Evolutionary conservation across 257 asterid species (phyloP), one percentile per base, ranked within the genome.

Genomic region (Echium plantagineum): DNA sequence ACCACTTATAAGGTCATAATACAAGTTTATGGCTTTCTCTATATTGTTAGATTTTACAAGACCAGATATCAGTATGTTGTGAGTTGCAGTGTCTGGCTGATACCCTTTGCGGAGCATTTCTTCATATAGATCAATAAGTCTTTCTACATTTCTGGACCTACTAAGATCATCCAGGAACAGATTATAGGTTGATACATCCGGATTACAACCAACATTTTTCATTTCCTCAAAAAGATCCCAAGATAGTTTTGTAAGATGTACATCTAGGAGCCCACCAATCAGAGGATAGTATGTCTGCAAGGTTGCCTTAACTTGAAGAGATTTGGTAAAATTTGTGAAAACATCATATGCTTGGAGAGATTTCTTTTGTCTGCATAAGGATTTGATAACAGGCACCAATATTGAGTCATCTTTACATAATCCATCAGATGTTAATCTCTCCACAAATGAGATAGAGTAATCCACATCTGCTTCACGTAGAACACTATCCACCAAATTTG

Each of bases 91-190:
- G 65, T 75, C 71, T 7, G 98, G 96, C 60, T 65, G 48, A 63
- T 84, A 81, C 56, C 86, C 87, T 69, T 84, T 81, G 60, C 71
- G 82, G 60, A 73, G 70, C 98, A 90, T 90, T 73, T 90, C 94
- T 67, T 79, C 75, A 63, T 87, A 85, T 46, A 87, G 81, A 63
- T 74, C 73, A 18, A 77, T 78, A 61, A 90, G 94, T 64, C 79
- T 85, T 7, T 76, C 71, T 26, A 79, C 74, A 75, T 82, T 87
- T 58, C 95, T 81, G 0, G 86, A 85, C 67, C 85, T 90, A 22
- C 93, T 94, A 66, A 87, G 95, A 78, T 87, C 76, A 67, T 83
- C 85, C 12, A 90, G 95, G 78, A 90, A 68, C 78, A 87, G 74
- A 71, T 90, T 90, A 73, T 90, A 90, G 57, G 82, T 82, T 60